phyloP scores from a whole-genome alignment of 139 green algal genomes.

The Mesotaenium endlicherianum region DNA sequence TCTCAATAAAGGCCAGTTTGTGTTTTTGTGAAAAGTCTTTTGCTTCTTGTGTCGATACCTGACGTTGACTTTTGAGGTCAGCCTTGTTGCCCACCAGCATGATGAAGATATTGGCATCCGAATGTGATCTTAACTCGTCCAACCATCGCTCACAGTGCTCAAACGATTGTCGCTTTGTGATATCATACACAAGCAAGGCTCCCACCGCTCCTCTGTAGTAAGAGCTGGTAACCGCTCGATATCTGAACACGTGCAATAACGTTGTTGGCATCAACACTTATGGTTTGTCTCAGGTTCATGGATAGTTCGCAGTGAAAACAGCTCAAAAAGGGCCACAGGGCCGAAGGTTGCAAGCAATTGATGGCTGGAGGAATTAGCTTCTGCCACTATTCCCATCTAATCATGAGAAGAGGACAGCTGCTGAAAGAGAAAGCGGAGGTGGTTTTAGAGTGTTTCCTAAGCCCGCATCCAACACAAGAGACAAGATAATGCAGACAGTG shows the following conservation, averaged over 20 bases:
- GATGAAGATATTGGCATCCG: slow-evolving; percentile 45
- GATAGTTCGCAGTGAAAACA: neutral
- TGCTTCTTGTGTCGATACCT: slow-evolving; percentile 28
- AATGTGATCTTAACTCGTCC: slow-evolving; percentile 74
- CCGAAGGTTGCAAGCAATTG: neutral
- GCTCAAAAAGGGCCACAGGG: neutral
- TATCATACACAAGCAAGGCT: slow-evolving; percentile 94
- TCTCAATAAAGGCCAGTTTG: slow-evolving; percentile 47
- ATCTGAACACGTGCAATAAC: slow-evolving; percentile 19
- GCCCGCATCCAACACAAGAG: no score
- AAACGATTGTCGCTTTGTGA: slow-evolving; percentile 87
- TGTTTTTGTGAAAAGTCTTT: slow-evolving; percentile 41
- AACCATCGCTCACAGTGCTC: slow-evolving; percentile 95
- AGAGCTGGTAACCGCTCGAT: slow-evolving; percentile 88
- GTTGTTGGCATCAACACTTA: neutral
- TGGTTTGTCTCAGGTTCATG: neutral
- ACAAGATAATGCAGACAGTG: no score
- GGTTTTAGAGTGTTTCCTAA: no score
- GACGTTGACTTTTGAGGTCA: slow-evolving; percentile 17
- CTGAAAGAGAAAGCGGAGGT: no score
- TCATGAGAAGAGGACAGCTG: no score
- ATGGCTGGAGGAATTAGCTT: no score
- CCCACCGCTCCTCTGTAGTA: slow-evolving; percentile 95
- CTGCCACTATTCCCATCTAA: no score
- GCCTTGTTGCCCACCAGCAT: slow-evolving; percentile 46